Conservation (phyloP, 495 filamentous ascomycete genomes). For the Pyrenopolyporus hunteri region DNA sequence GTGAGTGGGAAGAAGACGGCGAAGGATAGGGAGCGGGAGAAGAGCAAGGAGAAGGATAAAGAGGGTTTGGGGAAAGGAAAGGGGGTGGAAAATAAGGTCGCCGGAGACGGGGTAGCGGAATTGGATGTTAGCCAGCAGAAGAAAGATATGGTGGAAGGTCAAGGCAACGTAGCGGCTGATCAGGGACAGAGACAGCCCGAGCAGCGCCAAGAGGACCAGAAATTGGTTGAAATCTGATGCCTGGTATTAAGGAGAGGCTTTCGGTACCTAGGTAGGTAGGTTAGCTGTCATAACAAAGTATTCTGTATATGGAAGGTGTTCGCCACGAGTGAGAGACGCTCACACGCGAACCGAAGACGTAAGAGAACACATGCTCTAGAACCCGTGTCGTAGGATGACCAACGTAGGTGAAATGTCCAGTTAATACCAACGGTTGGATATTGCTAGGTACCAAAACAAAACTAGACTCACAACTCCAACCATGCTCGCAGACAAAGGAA, state of each 20-base stretch:
- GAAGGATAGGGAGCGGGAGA: slow-evolving; percentile 12
- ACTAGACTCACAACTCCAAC: slow-evolving; percentile 40
- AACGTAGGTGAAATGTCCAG: slow-evolving; percentile 17
- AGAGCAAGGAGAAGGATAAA: slow-evolving; percentile 3
- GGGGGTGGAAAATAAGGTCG: not conserved
- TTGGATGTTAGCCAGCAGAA: not conserved
- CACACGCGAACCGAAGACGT: too few species aligned
- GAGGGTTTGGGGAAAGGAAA: not conserved
- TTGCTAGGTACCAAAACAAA: not conserved
- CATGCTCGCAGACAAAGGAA: slow-evolving; percentile 42
- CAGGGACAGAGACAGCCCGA: slow-evolving; percentile 7
- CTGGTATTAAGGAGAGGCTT: not conserved
- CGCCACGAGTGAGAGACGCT: too few species aligned
- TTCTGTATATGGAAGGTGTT: too few species aligned
- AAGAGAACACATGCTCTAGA: not conserved
- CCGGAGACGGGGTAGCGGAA: not conserved
- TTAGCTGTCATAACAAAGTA: too few species aligned
- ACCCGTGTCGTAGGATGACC: not conserved
- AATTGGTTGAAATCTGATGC: slow-evolving; percentile 24
- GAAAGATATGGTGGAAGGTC: not conserved
- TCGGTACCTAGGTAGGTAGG: not conserved
- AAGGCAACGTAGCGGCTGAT: not conserved
- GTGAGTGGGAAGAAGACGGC: slow-evolving; percentile 10
- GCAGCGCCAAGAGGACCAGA: slow-evolving; percentile 14
- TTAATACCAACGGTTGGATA: slow-evolving; percentile 22